These are phyloP conservation scores for Pythium volutum DNA, from an alignment of 352 stramenopile genomes.

Conservation along the genomic window DNA sequence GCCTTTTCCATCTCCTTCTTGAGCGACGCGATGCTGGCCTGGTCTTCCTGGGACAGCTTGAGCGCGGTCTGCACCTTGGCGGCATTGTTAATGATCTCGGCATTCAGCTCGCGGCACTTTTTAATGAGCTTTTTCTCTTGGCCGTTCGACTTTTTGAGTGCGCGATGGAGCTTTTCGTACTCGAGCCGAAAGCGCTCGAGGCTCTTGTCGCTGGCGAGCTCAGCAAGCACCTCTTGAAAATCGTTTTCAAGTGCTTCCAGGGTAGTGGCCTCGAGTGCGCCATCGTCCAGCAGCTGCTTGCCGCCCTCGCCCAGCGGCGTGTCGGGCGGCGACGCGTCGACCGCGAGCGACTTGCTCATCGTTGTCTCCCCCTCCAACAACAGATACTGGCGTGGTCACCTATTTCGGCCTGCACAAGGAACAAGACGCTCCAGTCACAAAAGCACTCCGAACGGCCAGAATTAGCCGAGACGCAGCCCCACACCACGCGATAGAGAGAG, in stretches of 20 bases:
- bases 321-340: slow-evolving; percentile 20
- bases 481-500: too few relatives aligned
- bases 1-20: slow-evolving; percentile 97
- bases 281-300: slow-evolving; percentile 51
- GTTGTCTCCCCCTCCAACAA: too few relatives aligned
- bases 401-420: slow-evolving; percentile 11
- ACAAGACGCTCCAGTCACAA: neutral
- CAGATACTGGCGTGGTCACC: too few relatives aligned
- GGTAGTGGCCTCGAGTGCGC: slow-evolving; percentile 49
- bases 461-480: slow-evolving; percentile 7
- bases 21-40: slow-evolving; percentile 90
- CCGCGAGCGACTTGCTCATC: slow-evolving; percentile 34
- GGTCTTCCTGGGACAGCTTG: slow-evolving; percentile 93
- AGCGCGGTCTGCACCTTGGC: slow-evolving; percentile 94
- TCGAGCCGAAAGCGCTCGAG: slow-evolving; percentile 93
- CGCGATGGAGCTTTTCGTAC: slow-evolving; percentile 95
- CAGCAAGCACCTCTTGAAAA: slow-evolving; percentile 91
- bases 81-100: slow-evolving; percentile 95
- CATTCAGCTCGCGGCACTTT: slow-evolving; percentile 94
- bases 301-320: slow-evolving; percentile 31
- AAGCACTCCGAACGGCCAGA: neutral
- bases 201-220: slow-evolving; percentile 91
- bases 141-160: slow-evolving; percentile 91
- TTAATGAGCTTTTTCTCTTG: slow-evolving; percentile 96
- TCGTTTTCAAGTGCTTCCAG: slow-evolving; percentile 91